Evolutionary conservation across 495 filamentous ascomycete species (phyloP).

Genomic region (Rostrohypoxylon terebratum): DNA sequence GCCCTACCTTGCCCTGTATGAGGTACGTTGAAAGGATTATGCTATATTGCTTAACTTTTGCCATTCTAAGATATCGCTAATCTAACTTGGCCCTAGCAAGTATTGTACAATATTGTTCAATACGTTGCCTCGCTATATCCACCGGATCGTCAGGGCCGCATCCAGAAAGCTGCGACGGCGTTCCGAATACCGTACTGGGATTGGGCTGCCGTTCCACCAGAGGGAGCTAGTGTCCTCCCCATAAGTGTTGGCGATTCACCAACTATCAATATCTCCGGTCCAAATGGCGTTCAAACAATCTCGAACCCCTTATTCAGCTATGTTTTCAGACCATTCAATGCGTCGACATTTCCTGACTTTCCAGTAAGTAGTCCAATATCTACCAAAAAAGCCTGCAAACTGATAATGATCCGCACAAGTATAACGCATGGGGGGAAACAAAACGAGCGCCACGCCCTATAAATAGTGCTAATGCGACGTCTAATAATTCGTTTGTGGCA

Average conservation of each 20-base stretch:
- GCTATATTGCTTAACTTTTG: not conserved
- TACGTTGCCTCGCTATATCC: slow-evolving; percentile 67
- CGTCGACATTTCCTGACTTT: slow-evolving; percentile 53
- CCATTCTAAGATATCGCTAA: slow-evolving; percentile 11
- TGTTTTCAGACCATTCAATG: slow-evolving; percentile 66
- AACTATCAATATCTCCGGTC: slow-evolving; percentile 62
- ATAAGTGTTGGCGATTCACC: slow-evolving; percentile 57
- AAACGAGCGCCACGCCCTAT: slow-evolving; percentile 60
- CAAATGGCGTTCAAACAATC: slow-evolving; percentile 65
- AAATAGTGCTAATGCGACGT: slow-evolving; percentile 56
- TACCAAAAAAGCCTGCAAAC: slow-evolving; percentile 1
- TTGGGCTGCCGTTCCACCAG: slow-evolving; percentile 68
- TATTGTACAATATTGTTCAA: slow-evolving; percentile 63
- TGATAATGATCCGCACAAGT: slow-evolving; percentile 49
- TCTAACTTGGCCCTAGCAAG: slow-evolving; percentile 60
- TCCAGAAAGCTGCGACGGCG: slow-evolving; percentile 62
- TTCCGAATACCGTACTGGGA: slow-evolving; percentile 78
- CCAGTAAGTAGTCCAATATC: slow-evolving; percentile 58
- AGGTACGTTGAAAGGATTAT: slow-evolving; percentile 59
- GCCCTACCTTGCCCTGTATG: slow-evolving; percentile 74
- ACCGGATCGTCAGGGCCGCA: slow-evolving; percentile 56
- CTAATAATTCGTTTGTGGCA: slow-evolving; percentile 64
- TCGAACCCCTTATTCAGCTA: slow-evolving; percentile 73
- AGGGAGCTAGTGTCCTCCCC: slow-evolving; percentile 62
- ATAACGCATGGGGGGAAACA: slow-evolving; percentile 61